A percentile compares a stretch with the other conserved stretches of the same genome.
Evolutionary conservation across 2,329 filamentous ascomycete species (phyloP).

Genomic region (Dactylellina sp.): DNA sequence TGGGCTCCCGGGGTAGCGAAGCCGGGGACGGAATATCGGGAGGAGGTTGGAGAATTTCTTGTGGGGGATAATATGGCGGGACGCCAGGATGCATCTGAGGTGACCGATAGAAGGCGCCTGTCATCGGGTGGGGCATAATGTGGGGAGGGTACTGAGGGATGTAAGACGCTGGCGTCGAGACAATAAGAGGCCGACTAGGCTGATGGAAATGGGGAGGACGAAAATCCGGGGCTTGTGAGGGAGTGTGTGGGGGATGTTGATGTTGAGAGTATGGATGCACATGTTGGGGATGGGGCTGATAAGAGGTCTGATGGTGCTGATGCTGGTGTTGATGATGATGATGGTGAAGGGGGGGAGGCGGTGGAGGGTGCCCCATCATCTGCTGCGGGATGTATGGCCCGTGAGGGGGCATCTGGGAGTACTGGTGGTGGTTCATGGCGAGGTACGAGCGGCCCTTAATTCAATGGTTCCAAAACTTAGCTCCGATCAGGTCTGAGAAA

Average conservation of each 20-base stretch:
- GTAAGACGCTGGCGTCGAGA: constrained; percentile 13
- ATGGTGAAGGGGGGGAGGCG: constrained; percentile 5
- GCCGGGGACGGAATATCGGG: constrained; percentile 46
- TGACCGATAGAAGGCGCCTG: constrained; percentile 65
- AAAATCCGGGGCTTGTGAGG: constrained; percentile 64
- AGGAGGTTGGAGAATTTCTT: constrained; percentile 29
- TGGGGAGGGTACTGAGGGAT: constrained; percentile 33
- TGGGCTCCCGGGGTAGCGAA: constrained; percentile 34
- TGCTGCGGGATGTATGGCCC: constrained; percentile 43
- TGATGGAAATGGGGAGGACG: constrained; percentile 64
- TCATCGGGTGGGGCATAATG: constrained; percentile 51
- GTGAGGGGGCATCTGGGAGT: constrained; percentile 43
- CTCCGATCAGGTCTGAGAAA: background rate
- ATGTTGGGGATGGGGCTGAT: constrained; percentile 40
- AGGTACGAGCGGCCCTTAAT: constrained; percentile 18
- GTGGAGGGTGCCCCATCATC: constrained; percentile 40
- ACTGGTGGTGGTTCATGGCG: constrained; percentile 44
- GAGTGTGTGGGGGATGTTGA: constrained; percentile 16
- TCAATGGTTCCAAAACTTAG: background rate
- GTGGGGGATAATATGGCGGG: constrained; percentile 41
- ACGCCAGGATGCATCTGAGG: constrained; percentile 67
- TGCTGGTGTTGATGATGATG: constrained; percentile 23
- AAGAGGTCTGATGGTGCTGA: constrained; percentile 29
- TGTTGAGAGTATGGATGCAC: constrained; percentile 34
- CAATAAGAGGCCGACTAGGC: constrained; percentile 62